These are phyloP conservation scores for Arachis stenosperma DNA, from an alignment of 306 rosid genomes.

Conservation along the genomic window DNA sequence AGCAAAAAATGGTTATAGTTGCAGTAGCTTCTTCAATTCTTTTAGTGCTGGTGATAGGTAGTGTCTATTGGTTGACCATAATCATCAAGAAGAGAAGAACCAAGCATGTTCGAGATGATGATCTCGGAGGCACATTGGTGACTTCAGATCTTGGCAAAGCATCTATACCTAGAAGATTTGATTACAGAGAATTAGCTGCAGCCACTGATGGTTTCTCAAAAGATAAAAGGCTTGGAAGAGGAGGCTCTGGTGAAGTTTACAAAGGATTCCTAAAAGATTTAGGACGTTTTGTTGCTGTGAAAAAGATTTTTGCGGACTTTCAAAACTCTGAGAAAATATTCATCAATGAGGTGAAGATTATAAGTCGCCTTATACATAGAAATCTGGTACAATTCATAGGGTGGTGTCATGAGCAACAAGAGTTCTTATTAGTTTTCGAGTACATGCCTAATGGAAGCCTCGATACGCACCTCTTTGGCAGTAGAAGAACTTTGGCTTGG, in stretches of 20 bases:
- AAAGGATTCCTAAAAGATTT: constrained; percentile 43
- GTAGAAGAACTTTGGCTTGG: constrained; percentile 46
- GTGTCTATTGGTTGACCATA: background rate
- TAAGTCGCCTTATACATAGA: constrained; percentile 58
- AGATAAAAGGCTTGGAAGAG: constrained; percentile 55
- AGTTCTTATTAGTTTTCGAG: constrained; percentile 53
- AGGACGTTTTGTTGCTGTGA: constrained; percentile 54
- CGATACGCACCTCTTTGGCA: constrained; percentile 52
- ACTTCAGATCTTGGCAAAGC: constrained; percentile 6
- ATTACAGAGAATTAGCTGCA: constrained; percentile 47
- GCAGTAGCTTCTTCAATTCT: background rate
- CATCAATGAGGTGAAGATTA: constrained; percentile 56
- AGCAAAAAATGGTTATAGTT: background rate
- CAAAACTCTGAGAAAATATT: constrained; percentile 46
- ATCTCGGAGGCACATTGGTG: background rate
- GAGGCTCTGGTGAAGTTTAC: constrained; percentile 67
- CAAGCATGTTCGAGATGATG: background rate
- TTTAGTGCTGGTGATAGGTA: no score
- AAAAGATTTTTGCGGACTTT: constrained; percentile 50
- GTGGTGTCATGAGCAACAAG: constrained; percentile 59
- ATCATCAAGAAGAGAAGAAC: constrained; percentile 26
- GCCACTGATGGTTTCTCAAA: constrained; percentile 55
- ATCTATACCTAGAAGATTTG: constrained; percentile 51
- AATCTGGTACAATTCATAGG: constrained; percentile 65
- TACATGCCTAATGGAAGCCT: constrained; percentile 65